phyloP scores from a whole-genome alignment of 176 grass and related monocot species.

The Carex cristatella region DNA sequence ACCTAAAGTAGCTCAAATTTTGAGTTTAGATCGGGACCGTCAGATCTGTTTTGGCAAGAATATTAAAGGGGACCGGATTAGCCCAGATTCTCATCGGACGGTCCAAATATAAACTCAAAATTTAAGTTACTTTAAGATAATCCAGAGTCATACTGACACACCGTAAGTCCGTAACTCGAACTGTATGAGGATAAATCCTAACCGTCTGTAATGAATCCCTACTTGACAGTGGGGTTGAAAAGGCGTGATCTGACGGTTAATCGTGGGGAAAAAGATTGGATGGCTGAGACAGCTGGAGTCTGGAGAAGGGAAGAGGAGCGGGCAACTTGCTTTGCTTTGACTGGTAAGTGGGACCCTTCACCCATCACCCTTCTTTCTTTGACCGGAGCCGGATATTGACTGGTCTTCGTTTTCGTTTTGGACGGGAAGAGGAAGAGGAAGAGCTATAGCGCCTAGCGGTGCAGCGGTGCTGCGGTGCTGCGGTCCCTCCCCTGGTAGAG shows the following conservation, averaged over 20 bases:
- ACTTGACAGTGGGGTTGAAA: background rate
- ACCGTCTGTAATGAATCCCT: background rate
- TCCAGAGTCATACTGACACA: background rate
- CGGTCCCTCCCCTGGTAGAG: background rate
- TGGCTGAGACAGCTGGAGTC: conserved; percentile 9
- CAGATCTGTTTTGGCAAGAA: no score
- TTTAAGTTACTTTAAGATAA: no score
- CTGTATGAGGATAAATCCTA: background rate
- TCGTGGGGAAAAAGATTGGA: background rate
- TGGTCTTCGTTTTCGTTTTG: background rate
- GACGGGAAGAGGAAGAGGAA: background rate
- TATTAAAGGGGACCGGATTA: no score
- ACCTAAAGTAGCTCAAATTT: no score
- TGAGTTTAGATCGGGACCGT: no score
- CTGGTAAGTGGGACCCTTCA: background rate
- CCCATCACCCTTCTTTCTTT: background rate
- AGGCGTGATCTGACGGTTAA: conserved; percentile 5
- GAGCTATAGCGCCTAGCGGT: no score
- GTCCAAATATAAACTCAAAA: no score
- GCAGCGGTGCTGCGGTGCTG: background rate
- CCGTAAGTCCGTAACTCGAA: conserved; percentile 15
- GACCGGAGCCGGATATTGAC: conserved; percentile 9
- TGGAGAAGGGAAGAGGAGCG: background rate
- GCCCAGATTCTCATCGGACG: no score
- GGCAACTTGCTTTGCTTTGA: conserved; percentile 9